Conservation (phyloP, 805 yeast genomes). For the Candida insectorum region DNA sequence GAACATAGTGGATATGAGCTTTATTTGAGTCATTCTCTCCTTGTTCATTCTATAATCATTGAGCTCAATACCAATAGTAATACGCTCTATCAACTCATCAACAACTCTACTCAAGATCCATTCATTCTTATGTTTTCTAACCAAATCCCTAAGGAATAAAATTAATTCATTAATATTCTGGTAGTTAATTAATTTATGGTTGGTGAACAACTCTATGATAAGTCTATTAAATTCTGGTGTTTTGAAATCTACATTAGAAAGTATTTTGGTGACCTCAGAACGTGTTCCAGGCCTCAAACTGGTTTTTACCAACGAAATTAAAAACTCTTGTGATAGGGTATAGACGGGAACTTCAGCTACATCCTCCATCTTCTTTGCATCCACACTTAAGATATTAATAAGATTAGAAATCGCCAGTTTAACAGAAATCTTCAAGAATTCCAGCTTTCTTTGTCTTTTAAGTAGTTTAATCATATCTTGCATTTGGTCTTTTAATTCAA, state of each 20-base stretch:
- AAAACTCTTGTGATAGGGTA: slow-evolving; percentile 29
- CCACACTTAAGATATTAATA: slow-evolving; percentile 38
- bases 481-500: slow-evolving; percentile 58
- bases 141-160: slow-evolving; percentile 12
- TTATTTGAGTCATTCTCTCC: slow-evolving; percentile 56
- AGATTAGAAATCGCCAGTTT: slow-evolving; percentile 58
- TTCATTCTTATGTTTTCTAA: slow-evolving; percentile 24
- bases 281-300: slow-evolving; percentile 42
- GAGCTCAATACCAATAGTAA: slow-evolving; percentile 61
- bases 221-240: slow-evolving; percentile 28
- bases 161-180: slow-evolving; percentile 33
- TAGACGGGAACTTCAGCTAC: slow-evolving; percentile 1
- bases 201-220: slow-evolving; percentile 44
- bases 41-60: slow-evolving; percentile 60
- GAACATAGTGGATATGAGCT: slow-evolving; percentile 56
- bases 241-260: slow-evolving; percentile 49
- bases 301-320: slow-evolving; percentile 42
- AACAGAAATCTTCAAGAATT: slow-evolving; percentile 49
- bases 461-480: slow-evolving; percentile 59
- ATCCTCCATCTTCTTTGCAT: not conserved
- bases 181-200: slow-evolving; percentile 60
- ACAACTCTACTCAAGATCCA: slow-evolving; percentile 45
- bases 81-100: slow-evolving; percentile 64
- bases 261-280: slow-evolving; percentile 17
- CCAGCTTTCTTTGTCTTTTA: slow-evolving; percentile 46